Evolutionary conservation across 129 eudicot genomes (phyloP), one percentile per base, ranked within the genome.

Genomic region (Silybum marianum): DNA sequence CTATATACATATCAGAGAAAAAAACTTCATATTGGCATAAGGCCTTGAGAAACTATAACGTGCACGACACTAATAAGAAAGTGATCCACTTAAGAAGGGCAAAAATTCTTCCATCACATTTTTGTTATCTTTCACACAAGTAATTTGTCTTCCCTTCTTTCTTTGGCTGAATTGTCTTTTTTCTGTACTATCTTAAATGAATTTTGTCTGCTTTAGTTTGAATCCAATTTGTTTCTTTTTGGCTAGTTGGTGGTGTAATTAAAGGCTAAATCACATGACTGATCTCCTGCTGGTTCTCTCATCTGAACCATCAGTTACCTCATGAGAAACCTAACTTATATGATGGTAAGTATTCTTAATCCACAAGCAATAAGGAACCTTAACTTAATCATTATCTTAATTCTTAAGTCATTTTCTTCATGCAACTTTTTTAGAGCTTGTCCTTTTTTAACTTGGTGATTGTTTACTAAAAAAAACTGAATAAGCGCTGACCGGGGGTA

Each of bases 61-160:
- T 69, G 39, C 71, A 71, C 25, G 40, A 80, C 77, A 80, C 76
- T 51, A 34, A 80, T 54, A 71, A 54, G 36, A 54, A 48, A 71
- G 70, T 65, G 81, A 66, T 42, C 81, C 81, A 78, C 73, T 66
- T 77, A 66, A 39, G 73, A 78, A 39, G 66, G 26, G 25, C 44
- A 28, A 65, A 19, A 21, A 19, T 62, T 62, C 69, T 21, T 21
- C 69, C 24, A 62, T 62, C 24, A 22, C 28, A 62, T 65, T 65
- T 9, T 65, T 65, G 69, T 65, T 65, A 23, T 65, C 28, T 65
- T 65, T 8, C 69, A 65, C 24, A 9, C 69, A 8, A 65, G 30
- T 65, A 65, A 63, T 12, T 14, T 65, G n/a, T 42, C 74, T 78
- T 78, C 26, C 65, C 65, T 67, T 78, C 67, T 67, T 66, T 78